These are phyloP conservation scores for Triticum dicoccoides DNA, from an alignment of 176 grass and related monocot species.

Conservation along the genomic window DNA sequence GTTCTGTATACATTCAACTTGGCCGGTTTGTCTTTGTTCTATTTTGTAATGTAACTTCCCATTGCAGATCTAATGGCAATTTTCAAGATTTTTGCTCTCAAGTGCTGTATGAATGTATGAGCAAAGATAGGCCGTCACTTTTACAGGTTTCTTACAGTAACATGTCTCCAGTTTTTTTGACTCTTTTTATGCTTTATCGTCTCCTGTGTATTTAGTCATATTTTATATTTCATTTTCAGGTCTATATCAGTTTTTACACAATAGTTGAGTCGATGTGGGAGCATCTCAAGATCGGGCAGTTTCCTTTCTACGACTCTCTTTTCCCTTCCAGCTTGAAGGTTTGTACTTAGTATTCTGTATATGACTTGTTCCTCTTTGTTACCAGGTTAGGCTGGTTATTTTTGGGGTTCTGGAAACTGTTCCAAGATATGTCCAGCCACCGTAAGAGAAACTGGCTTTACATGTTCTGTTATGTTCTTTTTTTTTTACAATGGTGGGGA, in stretches of 20 bases:
- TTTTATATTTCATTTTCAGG: constrained; percentile 49
- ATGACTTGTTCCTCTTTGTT: constrained; percentile 26
- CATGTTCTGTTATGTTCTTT: not conserved
- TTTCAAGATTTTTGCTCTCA: constrained; percentile 94
- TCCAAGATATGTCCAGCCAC: not conserved
- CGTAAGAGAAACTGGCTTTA: not conserved
- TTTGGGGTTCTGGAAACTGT: not conserved
- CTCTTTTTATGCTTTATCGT: constrained; percentile 9
- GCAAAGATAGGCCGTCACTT: constrained; percentile 90
- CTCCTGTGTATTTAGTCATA: not conserved
- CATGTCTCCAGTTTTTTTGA: constrained; percentile 6
- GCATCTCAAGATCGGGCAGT: constrained; percentile 55
- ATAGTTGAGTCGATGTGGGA: constrained; percentile 79
- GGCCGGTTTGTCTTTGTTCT: not conserved
- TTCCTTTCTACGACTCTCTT: constrained; percentile 75
- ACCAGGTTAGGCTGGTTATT: not conserved
- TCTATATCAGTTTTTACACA: constrained; percentile 85
- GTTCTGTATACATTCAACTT: constrained; percentile 20
- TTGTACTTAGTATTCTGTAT: constrained; percentile 16
- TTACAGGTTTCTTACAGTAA: constrained; percentile 63
- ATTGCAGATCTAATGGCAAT: constrained; percentile 70
- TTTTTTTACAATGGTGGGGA: not conserved
- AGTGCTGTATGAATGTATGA: constrained; percentile 94
- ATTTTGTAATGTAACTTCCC: constrained; percentile 2
- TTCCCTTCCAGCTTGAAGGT: constrained; percentile 91